phyloP scores from a whole-genome alignment of 176 grass and related monocot genomes.

The Melocanna baccifera region DNA sequence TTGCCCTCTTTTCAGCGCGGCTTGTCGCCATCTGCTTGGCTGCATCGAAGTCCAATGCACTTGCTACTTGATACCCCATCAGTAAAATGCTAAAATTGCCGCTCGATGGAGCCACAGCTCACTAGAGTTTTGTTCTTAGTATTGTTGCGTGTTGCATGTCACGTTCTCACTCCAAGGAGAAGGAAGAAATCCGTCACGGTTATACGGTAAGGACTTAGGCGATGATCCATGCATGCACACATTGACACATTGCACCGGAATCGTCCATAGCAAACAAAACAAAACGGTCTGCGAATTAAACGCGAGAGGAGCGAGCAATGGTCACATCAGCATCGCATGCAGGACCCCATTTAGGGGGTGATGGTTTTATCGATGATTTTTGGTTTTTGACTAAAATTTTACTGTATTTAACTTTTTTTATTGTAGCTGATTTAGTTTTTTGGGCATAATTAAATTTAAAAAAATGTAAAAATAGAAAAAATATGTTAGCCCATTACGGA shows the following conservation, averaged over 20 bases:
- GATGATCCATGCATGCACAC: neutral
- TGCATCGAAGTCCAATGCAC: neutral
- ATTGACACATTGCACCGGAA: neutral
- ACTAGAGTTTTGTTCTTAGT: too few species aligned
- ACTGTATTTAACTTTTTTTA: too few species aligned
- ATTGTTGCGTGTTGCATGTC: neutral
- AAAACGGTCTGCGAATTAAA: conserved; percentile 1
- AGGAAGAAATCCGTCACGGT: neutral
- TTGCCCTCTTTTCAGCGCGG: too few species aligned
- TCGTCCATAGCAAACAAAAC: neutral
- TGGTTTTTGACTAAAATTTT: too few species aligned
- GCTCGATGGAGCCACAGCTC: too few species aligned
- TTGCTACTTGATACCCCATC: neutral
- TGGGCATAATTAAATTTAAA: too few species aligned
- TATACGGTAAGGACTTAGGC: neutral
- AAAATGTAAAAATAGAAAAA: too few species aligned
- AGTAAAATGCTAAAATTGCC: neutral
- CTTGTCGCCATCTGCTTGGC: conserved; percentile 12
- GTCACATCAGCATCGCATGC: neutral
- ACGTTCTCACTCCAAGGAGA: neutral
- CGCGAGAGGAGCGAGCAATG: conserved; percentile 7
- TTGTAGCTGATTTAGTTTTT: too few species aligned
- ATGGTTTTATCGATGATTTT: too few species aligned
- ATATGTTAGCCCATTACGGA: too few species aligned
- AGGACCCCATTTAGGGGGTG: neutral